These are phyloP conservation scores for Cylindrotheca fusiformis DNA, from an alignment of 108 stramenopile species.

Conservation along the genomic window DNA sequence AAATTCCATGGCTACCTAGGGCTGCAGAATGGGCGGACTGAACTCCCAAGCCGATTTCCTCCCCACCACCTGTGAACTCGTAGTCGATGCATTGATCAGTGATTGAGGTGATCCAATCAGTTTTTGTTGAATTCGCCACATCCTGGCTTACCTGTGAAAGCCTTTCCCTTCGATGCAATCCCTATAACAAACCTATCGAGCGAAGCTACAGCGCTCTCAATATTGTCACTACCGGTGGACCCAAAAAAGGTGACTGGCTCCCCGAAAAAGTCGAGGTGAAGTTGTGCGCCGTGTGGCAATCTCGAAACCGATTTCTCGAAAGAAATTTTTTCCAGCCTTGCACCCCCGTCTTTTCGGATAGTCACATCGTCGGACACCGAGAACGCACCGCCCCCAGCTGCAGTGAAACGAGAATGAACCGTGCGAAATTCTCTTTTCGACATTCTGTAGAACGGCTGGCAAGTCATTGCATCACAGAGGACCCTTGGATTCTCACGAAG, in stretches of 20 bases:
- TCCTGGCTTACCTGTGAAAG: too few species aligned
- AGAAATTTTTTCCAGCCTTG: too few species aligned
- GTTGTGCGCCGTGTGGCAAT: slow-evolving; percentile 34
- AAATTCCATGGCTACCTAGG: too few species aligned
- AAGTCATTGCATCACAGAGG: too few species aligned
- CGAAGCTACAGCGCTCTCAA: slow-evolving; percentile 40
- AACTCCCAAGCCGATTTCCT: slow-evolving; percentile 64
- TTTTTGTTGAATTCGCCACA: too few species aligned
- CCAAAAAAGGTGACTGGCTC: slow-evolving; percentile 70
- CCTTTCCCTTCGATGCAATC: slow-evolving; percentile 62
- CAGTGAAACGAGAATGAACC: background rate
- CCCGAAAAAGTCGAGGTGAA: slow-evolving; percentile 76
- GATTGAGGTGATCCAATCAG: too few species aligned
- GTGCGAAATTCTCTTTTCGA: too few species aligned
- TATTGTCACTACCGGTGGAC: slow-evolving; percentile 12
- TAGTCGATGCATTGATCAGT: too few species aligned
- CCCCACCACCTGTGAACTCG: slow-evolving; percentile 67
- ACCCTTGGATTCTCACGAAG: too few species aligned
- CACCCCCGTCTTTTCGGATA: slow-evolving; percentile 7
- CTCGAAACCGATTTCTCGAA: slow-evolving; percentile 17
- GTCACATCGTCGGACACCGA: background rate
- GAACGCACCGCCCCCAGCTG: background rate
- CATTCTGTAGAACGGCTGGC: too few species aligned
- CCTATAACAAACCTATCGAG: slow-evolving; percentile 67
- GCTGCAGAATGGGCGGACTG: slow-evolving; percentile 69